A percentile compares a stretch with the other conserved stretches of the same genome.
phyloP scores from a whole-genome alignment of 768 basidiomycete species.

The Lentinus brumalis region DNA sequence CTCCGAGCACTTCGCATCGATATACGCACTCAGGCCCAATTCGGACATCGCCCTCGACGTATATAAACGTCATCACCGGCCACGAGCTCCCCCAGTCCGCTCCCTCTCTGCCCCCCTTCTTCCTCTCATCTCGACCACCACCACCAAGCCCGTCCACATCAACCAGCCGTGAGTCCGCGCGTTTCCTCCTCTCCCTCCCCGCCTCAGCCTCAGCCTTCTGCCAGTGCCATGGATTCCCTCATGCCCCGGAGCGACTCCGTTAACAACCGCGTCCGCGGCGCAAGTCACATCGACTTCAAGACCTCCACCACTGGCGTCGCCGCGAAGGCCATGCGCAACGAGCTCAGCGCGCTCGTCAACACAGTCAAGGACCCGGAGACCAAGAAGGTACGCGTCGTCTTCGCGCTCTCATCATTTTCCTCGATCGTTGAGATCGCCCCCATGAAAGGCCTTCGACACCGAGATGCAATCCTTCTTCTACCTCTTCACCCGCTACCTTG shows the following conservation, averaged over 20 bases:
- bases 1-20: slow-evolving; percentile 10
- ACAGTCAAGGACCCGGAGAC: slow-evolving; percentile 78
- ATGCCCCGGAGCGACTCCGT: slow-evolving; percentile 69
- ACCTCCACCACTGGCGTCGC: slow-evolving; percentile 77
- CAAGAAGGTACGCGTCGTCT: slow-evolving; percentile 64
- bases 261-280: slow-evolving; percentile 73
- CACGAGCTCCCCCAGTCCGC: slow-evolving; percentile 45
- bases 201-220: slow-evolving; percentile 32
- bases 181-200: slow-evolving; percentile 20
- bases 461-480: slow-evolving; percentile 98
- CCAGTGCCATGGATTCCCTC: slow-evolving; percentile 32
- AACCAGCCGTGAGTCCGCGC: slow-evolving; percentile 36
- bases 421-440: slow-evolving; percentile 12
- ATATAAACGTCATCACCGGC: slow-evolving; percentile 67
- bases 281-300: slow-evolving; percentile 92
- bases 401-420: neutral
- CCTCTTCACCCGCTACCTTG: slow-evolving; percentile 93
- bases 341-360: slow-evolving; percentile 90
- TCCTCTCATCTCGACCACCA: slow-evolving; percentile 59
- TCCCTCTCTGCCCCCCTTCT: slow-evolving; percentile 57
- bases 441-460: slow-evolving; percentile 76
- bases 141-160: slow-evolving; percentile 61
- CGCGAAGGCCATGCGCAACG: slow-evolving; percentile 96
- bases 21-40: slow-evolving; percentile 15
- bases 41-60: slow-evolving; percentile 34